Evolutionary conservation across 768 basidiomycete species (phyloP), one percentile per base, ranked within the genome.

Genomic region (Crucibulum laeve): DNA sequence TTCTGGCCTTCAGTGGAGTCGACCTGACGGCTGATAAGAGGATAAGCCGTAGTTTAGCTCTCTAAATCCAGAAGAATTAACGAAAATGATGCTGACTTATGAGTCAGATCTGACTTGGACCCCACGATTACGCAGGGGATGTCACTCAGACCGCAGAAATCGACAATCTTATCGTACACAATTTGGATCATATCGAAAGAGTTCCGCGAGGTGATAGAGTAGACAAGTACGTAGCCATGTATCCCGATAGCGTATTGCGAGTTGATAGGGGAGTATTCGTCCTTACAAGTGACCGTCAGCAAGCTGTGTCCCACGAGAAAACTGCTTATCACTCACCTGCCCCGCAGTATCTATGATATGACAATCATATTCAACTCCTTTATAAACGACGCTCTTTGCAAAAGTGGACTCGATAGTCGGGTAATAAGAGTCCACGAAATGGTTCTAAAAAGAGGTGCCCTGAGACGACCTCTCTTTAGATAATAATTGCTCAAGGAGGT

Each of bases 261-360:
- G 53, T 91, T 91, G 51, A 99, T 80, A 45, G 94, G 89, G 15
- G 91, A 88, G 69, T 89, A 97, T 64, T 99, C 95, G 58, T 98
- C 95, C 92, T 92, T 43, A 10, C 8, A 11, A 37, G 18, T n/a
- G 3, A n/a, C 14, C 2, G 3, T 11, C 3, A 18, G 25, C 34
- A 21, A 11, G 8, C 6, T 22, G 17, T 22, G n/a, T 14, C 25
- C 25, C 26, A 15, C 7, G 47, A 36, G 7, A 4, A 24, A 32
- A 26, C 7, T 32, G 19, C n/a, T n/a, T 8, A 32, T 25, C 15
- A 60, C 79, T 51, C 44, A 91, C 93, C 81, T 97, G 95, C 22
- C 95, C 95, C 40, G 95, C 95, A 50, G 92, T 95, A 63, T 98
- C 95, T 55, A 97, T 91, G 69, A 98, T 94, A 67, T 95, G 92